These are phyloP conservation scores for Blastobotrys illinoisensis DNA, from an alignment of 1,139 yeast genomes.

Conservation along the genomic window DNA sequence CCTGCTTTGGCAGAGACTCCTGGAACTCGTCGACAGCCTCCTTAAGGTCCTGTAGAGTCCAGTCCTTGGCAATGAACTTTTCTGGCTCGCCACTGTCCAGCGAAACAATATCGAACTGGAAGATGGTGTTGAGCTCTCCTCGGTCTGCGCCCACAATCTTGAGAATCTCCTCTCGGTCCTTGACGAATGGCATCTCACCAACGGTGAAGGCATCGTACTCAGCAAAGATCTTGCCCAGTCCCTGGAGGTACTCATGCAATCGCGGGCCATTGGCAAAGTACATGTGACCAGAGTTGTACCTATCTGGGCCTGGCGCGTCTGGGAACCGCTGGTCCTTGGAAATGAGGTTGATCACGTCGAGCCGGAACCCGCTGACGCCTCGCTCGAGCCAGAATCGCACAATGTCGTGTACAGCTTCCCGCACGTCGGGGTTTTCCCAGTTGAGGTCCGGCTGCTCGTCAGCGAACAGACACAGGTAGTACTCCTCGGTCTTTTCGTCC, in stretches of 20 bases:
- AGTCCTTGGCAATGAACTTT: conserved; percentile 36
- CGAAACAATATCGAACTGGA: conserved; percentile 42
- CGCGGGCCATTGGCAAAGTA: conserved; percentile 46
- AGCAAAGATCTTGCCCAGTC: conserved; percentile 42
- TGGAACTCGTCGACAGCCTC: conserved; percentile 36
- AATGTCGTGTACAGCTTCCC: conserved; percentile 50
- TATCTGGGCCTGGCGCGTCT: conserved; percentile 42
- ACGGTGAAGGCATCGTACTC: conserved; percentile 53
- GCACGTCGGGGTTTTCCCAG: conserved; percentile 51
- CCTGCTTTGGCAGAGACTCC: conserved; percentile 44
- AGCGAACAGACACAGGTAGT: conserved; percentile 51
- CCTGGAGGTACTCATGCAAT: conserved; percentile 54
- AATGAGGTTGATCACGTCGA: conserved; percentile 51
- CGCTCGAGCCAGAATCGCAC: conserved; percentile 50
- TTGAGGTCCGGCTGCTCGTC: conserved; percentile 52
- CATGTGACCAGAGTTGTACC: background rate
- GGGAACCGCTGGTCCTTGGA: conserved; percentile 46
- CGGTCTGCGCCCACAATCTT: conserved; percentile 46
- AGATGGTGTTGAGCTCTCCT: conserved; percentile 49
- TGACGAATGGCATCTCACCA: conserved; percentile 41
- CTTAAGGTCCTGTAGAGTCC: conserved; percentile 41
- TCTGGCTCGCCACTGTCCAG: conserved; percentile 21
- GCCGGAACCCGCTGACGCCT: conserved; percentile 56
- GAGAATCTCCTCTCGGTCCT: conserved; percentile 36
- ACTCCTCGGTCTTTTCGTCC: conserved; percentile 49